A percentile compares a stretch with the other conserved stretches of the same genome.
Conservation (phyloP, 2,329 filamentous ascomycete species). For the Arthroderma uncinatum region DNA sequence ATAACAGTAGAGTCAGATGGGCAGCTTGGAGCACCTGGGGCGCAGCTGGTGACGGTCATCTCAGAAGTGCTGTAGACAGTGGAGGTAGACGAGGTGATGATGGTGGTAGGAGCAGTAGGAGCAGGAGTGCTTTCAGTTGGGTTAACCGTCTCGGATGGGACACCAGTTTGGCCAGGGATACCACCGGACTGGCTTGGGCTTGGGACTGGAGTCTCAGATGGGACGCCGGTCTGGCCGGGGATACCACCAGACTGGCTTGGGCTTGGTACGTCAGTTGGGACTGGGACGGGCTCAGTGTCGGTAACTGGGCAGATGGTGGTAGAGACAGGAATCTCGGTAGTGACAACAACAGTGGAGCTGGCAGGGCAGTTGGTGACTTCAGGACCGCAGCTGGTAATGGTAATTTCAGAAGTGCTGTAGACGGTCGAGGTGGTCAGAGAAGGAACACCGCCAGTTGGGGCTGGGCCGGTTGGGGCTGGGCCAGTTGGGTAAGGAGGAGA, state of each 20-base stretch:
- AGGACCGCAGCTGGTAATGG: constrained; percentile 32
- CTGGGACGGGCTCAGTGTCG: constrained; percentile 11
- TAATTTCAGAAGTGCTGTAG: constrained; percentile 28
- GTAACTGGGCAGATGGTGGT: constrained; percentile 49
- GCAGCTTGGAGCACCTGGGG: constrained; percentile 38
- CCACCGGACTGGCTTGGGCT: not conserved
- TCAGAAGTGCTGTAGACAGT: constrained; percentile 29
- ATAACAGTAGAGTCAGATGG: constrained; percentile 41
- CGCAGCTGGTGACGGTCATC: constrained; percentile 32
- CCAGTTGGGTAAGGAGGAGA: not conserved
- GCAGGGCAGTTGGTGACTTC: constrained; percentile 42
- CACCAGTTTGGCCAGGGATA: not conserved
- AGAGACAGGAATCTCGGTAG: constrained; percentile 45
- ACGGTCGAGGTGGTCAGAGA: constrained; percentile 29
- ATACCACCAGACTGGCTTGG: not conserved
- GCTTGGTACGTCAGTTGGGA: not conserved
- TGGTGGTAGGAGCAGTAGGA: constrained; percentile 8
- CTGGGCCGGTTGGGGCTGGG: not conserved
- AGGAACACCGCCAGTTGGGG: not conserved
- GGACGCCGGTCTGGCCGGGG: not conserved
- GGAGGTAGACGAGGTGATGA: constrained; percentile 23
- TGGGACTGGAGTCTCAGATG: not conserved
- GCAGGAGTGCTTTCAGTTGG: not conserved
- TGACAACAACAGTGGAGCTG: constrained; percentile 39
- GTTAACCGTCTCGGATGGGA: not conserved